Evolutionary conservation across 2,329 filamentous ascomycete genomes (phyloP).

Genomic region (Penicillium sp.): DNA sequence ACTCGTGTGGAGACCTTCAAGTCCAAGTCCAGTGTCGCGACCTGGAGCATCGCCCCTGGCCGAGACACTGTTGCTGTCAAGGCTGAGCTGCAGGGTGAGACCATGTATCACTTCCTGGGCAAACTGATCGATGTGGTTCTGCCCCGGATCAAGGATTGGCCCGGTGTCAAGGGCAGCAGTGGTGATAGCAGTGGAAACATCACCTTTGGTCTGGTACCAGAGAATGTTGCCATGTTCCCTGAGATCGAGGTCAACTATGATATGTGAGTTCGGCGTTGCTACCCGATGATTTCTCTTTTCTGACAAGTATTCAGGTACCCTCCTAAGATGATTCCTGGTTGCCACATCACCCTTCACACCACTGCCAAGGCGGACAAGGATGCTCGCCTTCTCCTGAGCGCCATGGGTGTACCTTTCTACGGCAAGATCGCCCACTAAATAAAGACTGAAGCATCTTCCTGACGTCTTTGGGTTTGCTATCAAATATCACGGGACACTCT

Average conservation of each 20-base stretch:
- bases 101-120: constrained; percentile 85
- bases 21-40: constrained; percentile 66
- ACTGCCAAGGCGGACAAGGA: constrained; percentile 82
- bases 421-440: constrained; percentile 63
- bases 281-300: not conserved
- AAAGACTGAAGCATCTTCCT: not conserved
- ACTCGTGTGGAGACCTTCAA: constrained; percentile 68
- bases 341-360: constrained; percentile 79
- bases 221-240: constrained; percentile 79
- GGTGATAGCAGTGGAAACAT: constrained; percentile 90
- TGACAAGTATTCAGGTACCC: constrained; percentile 51
- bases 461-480: constrained; percentile 2
- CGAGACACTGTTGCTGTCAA: constrained; percentile 71
- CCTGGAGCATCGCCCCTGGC: constrained; percentile 71
- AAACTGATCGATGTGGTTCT: constrained; percentile 88
- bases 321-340: constrained; percentile 77
- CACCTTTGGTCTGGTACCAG: constrained; percentile 71
- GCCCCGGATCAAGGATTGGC: constrained; percentile 95
- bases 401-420: constrained; percentile 76
- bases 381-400: constrained; percentile 69
- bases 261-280: constrained; percentile 57
- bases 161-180: constrained; percentile 69
- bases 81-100: constrained; percentile 71
- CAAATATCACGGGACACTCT: constrained; percentile 6
- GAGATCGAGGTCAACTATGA: constrained; percentile 95